These are phyloP conservation scores for Paraleonurus japonicus DNA, from an alignment of 257 asterid species.

Conservation along the genomic window DNA sequence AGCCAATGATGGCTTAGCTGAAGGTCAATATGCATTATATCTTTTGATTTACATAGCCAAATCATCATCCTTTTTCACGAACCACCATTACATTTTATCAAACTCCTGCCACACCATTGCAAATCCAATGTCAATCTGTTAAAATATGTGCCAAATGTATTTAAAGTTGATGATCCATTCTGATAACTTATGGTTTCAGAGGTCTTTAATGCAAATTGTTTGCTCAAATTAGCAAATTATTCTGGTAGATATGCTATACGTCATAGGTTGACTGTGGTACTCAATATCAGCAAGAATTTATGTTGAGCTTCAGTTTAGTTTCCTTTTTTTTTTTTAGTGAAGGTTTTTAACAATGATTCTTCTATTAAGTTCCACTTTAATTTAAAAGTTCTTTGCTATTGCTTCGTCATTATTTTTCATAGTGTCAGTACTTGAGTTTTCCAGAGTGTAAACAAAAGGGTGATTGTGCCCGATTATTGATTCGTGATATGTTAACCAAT, in stretches of 20 bases:
- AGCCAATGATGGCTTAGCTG: constrained; percentile 42
- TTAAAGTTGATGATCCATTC: neutral
- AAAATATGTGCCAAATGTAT: neutral
- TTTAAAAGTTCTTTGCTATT: neutral
- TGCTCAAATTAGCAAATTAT: neutral
- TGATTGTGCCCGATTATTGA: neutral
- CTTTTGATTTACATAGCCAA: constrained; percentile 2
- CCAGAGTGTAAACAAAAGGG: neutral
- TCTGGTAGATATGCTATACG: constrained; percentile 13
- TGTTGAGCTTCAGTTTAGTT: neutral
- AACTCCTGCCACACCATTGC: constrained; percentile 8
- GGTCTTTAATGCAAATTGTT: constrained; percentile 18
- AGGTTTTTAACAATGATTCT: neutral
- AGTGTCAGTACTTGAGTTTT: neutral
- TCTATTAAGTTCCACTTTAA: neutral
- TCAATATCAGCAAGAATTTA: constrained; percentile 6
- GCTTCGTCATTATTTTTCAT: neutral
- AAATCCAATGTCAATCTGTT: constrained; percentile 4
- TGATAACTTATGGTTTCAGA: neutral
- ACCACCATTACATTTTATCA: constrained; percentile 8
- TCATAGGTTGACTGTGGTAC: neutral
- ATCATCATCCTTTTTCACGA: neutral
- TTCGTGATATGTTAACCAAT: constrained; percentile 10
- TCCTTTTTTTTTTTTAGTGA: neutral
- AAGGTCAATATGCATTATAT: constrained; percentile 49